A percentile compares a stretch with the other conserved stretches of the same genome.
phyloP scores from a whole-genome alignment of 257 asterid genomes.

The Paraleonurus japonicus region DNA sequence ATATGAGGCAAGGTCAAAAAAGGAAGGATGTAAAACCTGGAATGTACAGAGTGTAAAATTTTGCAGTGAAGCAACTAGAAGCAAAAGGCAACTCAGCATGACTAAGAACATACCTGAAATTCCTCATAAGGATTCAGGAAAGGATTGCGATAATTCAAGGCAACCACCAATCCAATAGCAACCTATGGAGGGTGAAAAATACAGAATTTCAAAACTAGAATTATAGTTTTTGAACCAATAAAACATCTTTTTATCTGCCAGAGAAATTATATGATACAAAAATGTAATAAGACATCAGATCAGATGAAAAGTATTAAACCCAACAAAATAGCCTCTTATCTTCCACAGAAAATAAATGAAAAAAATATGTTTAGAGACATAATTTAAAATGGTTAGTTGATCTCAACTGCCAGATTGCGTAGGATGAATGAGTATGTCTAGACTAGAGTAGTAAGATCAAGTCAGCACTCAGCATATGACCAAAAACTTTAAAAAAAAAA shows the following conservation, averaged over 20 bases:
- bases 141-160: constrained; percentile 83
- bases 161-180: constrained; percentile 85
- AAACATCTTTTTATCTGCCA: neutral
- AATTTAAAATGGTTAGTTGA: constrained; percentile 4
- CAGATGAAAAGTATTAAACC: neutral
- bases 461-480: neutral
- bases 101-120: constrained; percentile 66
- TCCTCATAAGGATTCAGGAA: constrained; percentile 93
- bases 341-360: neutral
- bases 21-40: no score
- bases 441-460: neutral
- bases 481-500: neutral
- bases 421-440: neutral
- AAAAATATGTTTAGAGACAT: neutral
- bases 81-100: neutral
- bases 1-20: neutral
- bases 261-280: neutral
- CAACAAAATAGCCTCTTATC: neutral
- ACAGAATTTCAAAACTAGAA: neutral
- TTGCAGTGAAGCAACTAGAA: constrained; percentile 10
- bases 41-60: neutral
- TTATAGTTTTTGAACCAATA: neutral
- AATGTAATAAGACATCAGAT: neutral
- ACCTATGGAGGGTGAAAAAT: constrained; percentile 45
- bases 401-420: constrained; percentile 6